Evolutionary conservation across 2,329 filamentous ascomycete species (phyloP), one percentile per base, ranked within the genome.

Genomic region (Fusarium musae): DNA sequence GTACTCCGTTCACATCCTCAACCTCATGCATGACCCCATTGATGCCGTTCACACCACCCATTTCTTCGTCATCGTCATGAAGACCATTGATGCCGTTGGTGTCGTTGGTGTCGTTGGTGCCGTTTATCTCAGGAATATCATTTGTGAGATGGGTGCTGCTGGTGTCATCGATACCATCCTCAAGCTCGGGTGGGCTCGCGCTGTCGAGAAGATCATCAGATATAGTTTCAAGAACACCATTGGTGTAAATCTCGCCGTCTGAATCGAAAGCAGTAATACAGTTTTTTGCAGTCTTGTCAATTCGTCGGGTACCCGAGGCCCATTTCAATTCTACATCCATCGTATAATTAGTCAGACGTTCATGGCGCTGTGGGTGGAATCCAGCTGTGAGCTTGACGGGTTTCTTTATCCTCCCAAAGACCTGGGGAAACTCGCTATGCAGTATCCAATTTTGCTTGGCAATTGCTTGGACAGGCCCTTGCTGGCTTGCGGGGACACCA

Each of bases 261-360:
- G 81, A 80, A 43, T 85, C 83, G 63, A 84, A 73, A 13, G 83
- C 83, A 23, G 83, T 85, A 58, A 85, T 85, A 32, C 84, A 85
- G 15, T 83, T 80, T 70, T 84, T 81, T n/a, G 84, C 83, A 56
- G 81, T 84, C 59, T 84, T 83, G 15, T 84, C 84, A 44, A 79
- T 43, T 57, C 82, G 74, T 65, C 82, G 74, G 37, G 85, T 83
- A 23, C 83, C 82, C 8, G 82, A 82, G 26, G 83, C 79, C 85
- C 86, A 87, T 32, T 83, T 81, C 43, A 86, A 81, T 70, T 88
- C 85, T 57, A 87, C 80, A 42, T 87, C 85, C 79, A 88, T 82
- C 59, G 85, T 75, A 75, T 85, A 87, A 47, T 85, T 81, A 5
- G 87, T 88, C 28, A 73, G 65, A 21, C 69, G 70, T 16, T 69